Evolutionary conservation across 352 stramenopile species (phyloP).

Genomic region (Pythium myriotylum): DNA sequence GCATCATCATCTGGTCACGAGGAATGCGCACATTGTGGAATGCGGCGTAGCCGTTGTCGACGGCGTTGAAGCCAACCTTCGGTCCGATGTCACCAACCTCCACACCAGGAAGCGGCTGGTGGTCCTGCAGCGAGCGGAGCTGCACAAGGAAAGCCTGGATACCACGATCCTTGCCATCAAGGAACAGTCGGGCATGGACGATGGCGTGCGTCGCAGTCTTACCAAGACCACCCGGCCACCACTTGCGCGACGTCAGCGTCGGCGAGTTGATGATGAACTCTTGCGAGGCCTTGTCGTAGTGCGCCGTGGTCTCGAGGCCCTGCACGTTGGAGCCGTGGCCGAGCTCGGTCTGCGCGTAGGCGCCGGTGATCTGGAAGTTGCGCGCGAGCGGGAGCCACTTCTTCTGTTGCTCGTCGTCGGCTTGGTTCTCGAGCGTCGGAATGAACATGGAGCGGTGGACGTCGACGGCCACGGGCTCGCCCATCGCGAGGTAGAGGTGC

Average conservation of each 20-base stretch:
- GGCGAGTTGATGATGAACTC: constrained; percentile 95
- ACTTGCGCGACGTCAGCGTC: constrained; percentile 94
- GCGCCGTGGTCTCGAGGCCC: constrained; percentile 92
- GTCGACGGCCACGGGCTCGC: constrained; percentile 47
- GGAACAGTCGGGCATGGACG: constrained; percentile 87
- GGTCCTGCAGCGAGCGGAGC: constrained; percentile 79
- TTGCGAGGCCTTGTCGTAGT: constrained; percentile 85
- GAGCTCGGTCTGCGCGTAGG: constrained; percentile 96
- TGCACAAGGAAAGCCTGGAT: constrained; percentile 95
- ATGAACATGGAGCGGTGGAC: constrained; percentile 70
- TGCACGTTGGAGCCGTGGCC: constrained; percentile 94
- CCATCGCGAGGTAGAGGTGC: constrained; percentile 35
- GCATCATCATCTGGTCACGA: constrained; percentile 61
- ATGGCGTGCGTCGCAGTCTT: constrained; percentile 92
- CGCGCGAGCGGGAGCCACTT: constrained; percentile 71
- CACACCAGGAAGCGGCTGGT: constrained; percentile 84
- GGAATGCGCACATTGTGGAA: constrained; percentile 91
- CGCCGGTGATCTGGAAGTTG: constrained; percentile 78
- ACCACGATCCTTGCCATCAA: constrained; percentile 65
- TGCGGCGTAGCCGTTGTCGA: constrained; percentile 91
- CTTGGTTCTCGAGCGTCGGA: constrained; percentile 74
- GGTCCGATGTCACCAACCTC: constrained; percentile 91
- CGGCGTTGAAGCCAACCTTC: constrained; percentile 91
- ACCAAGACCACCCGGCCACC: constrained; percentile 94
- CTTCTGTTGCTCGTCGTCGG: constrained; percentile 50